These are phyloP conservation scores for Elymus sibiricus DNA, from an alignment of 176 grass and related monocot genomes.

Conservation along the genomic window DNA sequence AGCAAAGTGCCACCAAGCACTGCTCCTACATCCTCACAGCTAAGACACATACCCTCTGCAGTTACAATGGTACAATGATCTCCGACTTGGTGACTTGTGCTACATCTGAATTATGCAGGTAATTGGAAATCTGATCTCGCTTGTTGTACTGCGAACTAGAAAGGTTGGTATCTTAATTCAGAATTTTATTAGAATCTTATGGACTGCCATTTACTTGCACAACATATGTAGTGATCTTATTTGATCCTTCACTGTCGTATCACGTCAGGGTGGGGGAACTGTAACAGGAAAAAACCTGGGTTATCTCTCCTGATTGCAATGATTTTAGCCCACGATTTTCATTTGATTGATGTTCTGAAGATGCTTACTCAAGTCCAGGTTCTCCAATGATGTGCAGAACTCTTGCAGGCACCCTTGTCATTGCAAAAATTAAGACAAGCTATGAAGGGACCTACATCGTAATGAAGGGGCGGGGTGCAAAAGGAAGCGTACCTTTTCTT, in stretches of 20 bases:
- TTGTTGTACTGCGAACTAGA: constrained; percentile 66
- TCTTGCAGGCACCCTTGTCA: constrained; percentile 59
- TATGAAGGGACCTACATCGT: constrained; percentile 54
- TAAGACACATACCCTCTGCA: no score
- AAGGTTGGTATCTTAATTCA: constrained; percentile 46
- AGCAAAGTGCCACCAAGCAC: no score
- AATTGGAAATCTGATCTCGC: constrained; percentile 93
- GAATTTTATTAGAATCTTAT: neutral
- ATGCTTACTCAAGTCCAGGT: constrained; percentile 78
- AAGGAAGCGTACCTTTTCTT: constrained; percentile 75
- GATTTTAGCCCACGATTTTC: constrained; percentile 49
- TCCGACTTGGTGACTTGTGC: no score
- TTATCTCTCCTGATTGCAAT: constrained; percentile 53
- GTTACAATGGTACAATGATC: no score
- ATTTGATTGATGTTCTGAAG: constrained; percentile 89
- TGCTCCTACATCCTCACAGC: no score
- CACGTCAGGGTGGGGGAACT: no score
- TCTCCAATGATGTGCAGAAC: constrained; percentile 88
- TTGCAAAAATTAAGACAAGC: constrained; percentile 71
- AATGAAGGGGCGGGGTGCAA: constrained; percentile 66
- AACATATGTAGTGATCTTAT: neutral
- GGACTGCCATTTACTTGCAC: neutral
- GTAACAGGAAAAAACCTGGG: constrained; percentile 74
- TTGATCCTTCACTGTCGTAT: no score
- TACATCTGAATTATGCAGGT: no score